Evolutionary conservation across 139 green algal genomes (phyloP), one percentile per base, ranked within the genome.

Genomic region (Tetradesmus lagerheimii): DNA sequence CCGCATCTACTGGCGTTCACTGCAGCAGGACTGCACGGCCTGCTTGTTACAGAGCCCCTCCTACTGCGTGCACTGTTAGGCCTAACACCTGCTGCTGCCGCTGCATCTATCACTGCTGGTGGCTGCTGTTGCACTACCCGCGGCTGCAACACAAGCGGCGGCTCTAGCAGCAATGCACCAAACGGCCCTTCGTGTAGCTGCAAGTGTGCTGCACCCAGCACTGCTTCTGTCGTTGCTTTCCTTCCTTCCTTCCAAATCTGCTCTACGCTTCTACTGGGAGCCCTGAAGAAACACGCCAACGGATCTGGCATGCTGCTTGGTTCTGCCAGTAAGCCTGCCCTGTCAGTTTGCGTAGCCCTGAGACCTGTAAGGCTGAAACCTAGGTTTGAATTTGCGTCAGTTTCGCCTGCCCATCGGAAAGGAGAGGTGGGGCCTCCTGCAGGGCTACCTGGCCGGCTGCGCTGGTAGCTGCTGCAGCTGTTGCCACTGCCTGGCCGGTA

Each of bases 181-280:
- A 37, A 37, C 0, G 67, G 20, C 6, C 47, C 74, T 2, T 87
- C 34, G 20, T 87, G 81, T n/a, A 87, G 34, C 81, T 50, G 45
- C 80, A 86, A 25, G 31, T 77, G 50, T 57, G 81, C 81, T 38
- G 31, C 18, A 39, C 6, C n/a, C 4, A 77, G 29, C 18, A 87
- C 64, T 29, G 81, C 81, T 37, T 76, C 81, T 78, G 81, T 77
- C 4, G 50, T 87, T 27, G 81, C 81, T 9, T 76, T 87, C 50
- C 81, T 77, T 4, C 81, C 81, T 9, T 78, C 53, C 53, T 87
- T 87, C 81, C 81, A 87, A 6, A 87, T 50, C 81, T 77, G 50
- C 53, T 87, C 81, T 35, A 87, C 27, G 9, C 34, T 87, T 34
- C 45, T 35, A 6, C 18, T 37, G 18, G 81, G 81, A 34, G 81